Conservation (phyloP, 495 filamentous ascomycete genomes). For the Trichoderma reesei region DNA sequence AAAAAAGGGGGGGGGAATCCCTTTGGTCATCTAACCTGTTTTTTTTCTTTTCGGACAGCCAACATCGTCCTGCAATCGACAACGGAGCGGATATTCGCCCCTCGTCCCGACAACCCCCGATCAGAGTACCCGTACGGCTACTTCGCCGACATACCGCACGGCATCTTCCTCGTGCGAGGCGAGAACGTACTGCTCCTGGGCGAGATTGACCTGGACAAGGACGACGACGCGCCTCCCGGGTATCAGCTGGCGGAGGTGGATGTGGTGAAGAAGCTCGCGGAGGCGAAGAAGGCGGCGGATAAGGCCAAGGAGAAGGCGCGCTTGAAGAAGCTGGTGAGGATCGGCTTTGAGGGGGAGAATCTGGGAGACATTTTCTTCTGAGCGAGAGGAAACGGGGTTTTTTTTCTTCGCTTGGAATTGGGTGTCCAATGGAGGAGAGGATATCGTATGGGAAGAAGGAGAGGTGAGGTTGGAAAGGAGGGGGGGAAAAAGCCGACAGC, state of each 20-base stretch:
- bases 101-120: constrained; percentile 17
- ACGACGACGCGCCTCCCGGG: constrained; percentile 71
- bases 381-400: neutral
- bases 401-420: neutral
- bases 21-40: constrained; percentile 11
- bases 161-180: constrained; percentile 80
- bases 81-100: constrained; percentile 70
- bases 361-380: constrained; percentile 63
- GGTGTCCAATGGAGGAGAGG: neutral
- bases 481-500: constrained; percentile 4
- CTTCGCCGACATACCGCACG: constrained; percentile 73
- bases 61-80: constrained; percentile 93
- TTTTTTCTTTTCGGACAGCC: constrained; percentile 37
- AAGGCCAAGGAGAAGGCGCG: constrained; percentile 64
- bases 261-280: constrained; percentile 62
- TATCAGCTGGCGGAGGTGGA: constrained; percentile 57
- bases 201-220: constrained; percentile 92
- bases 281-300: constrained; percentile 54
- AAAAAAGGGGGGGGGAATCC: too few relatives aligned
- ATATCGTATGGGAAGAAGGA: neutral
- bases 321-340: constrained; percentile 53
- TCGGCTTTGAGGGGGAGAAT: constrained; percentile 86
- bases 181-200: constrained; percentile 89
- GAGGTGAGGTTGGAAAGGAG: neutral
- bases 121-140: constrained; percentile 30